A percentile compares a stretch with the other conserved stretches of the same genome.
phyloP scores from a whole-genome alignment of 305 asterid genomes.

The Ruellia speciosa region DNA sequence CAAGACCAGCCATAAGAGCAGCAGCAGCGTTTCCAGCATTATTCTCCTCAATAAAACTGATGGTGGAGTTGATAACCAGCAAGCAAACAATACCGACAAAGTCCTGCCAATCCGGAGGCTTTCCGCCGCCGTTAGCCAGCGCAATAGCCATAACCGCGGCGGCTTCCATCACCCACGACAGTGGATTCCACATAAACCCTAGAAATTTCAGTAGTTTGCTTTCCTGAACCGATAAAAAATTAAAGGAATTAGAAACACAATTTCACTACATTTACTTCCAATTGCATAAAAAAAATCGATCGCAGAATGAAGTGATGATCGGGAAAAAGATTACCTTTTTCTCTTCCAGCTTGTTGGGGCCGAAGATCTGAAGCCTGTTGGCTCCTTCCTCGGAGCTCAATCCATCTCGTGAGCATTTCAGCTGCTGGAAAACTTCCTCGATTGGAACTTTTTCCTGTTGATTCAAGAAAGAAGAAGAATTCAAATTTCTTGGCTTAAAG shows the following conservation, averaged over 20 bases:
- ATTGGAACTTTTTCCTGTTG: constrained; percentile 50
- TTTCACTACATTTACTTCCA: background rate
- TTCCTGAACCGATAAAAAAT: constrained; percentile 25
- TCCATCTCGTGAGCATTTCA: constrained; percentile 43
- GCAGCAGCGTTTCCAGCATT: constrained; percentile 60
- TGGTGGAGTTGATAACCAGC: constrained; percentile 48
- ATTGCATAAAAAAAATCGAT: background rate
- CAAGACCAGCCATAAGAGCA: constrained; percentile 58
- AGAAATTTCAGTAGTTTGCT: constrained; percentile 42
- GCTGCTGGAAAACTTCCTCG: constrained; percentile 39
- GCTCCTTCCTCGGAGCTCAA: constrained; percentile 41
- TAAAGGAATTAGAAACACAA: background rate
- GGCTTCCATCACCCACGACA: constrained; percentile 57
- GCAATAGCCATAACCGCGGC: constrained; percentile 52
- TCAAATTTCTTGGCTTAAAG: background rate
- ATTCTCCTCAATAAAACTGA: constrained; percentile 47
- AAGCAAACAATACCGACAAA: constrained; percentile 45
- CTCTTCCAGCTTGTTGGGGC: constrained; percentile 57
- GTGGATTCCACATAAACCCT: constrained; percentile 56
- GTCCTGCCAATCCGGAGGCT: constrained; percentile 55
- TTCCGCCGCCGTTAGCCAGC: constrained; percentile 38
- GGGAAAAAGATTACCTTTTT: constrained; percentile 29
- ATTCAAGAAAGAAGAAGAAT: background rate
- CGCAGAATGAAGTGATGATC: background rate
- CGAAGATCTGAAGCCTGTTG: constrained; percentile 36